phyloP scores from a whole-genome alignment of 2,329 filamentous ascomycete species.

The Zymoseptoria ardabiliae region DNA sequence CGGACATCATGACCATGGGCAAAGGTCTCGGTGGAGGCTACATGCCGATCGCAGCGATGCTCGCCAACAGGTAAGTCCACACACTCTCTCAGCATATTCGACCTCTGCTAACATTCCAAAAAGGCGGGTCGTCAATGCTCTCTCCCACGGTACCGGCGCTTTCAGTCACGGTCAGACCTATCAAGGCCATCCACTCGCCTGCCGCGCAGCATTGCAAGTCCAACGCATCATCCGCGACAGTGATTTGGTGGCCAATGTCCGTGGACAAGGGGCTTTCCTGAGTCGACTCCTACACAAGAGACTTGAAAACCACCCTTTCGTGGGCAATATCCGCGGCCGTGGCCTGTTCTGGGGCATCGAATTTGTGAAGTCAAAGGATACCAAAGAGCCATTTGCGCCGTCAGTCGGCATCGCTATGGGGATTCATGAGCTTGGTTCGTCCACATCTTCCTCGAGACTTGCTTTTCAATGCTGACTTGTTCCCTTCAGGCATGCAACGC shows the following conservation, averaged over 20 bases:
- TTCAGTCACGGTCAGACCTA: constrained; percentile 59
- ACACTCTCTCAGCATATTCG: not conserved
- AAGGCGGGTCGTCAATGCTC: constrained; percentile 41
- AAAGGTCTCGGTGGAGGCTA: constrained; percentile 62
- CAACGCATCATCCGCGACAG: constrained; percentile 53
- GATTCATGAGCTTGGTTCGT: constrained; percentile 46
- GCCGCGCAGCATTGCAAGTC: constrained; percentile 56
- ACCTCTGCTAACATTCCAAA: not conserved
- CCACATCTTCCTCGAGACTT: not conserved
- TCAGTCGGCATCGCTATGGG: constrained; percentile 39
- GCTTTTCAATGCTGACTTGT: not conserved
- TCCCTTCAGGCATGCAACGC: constrained; percentile 31
- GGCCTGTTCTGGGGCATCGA: constrained; percentile 56
- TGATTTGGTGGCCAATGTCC: constrained; percentile 52
- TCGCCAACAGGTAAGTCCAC: constrained; percentile 38
- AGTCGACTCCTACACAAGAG: constrained; percentile 37
- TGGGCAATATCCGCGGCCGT: constrained; percentile 55
- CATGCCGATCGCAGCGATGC: constrained; percentile 52
- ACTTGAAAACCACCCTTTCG: constrained; percentile 42
- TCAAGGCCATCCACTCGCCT: constrained; percentile 53
- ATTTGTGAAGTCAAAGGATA: constrained; percentile 49
- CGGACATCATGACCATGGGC: constrained; percentile 60
- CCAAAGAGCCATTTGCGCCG: constrained; percentile 48
- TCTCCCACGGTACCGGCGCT: constrained; percentile 38
- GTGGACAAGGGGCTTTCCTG: constrained; percentile 45